phyloP scores from a whole-genome alignment of 2,329 filamentous ascomycete genomes.

The Verticillium tricorpus region DNA sequence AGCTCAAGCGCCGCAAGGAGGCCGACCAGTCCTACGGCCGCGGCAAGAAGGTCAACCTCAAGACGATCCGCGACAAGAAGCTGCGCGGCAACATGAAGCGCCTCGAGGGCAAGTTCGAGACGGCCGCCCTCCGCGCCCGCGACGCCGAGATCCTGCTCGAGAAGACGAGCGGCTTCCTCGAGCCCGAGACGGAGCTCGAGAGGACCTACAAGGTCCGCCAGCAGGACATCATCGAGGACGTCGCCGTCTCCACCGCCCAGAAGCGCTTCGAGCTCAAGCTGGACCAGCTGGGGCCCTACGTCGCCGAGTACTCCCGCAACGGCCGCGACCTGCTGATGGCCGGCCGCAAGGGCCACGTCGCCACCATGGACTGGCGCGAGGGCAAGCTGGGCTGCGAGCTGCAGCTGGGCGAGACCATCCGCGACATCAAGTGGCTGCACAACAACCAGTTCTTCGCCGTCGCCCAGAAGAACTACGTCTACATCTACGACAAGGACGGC shows the following conservation, averaged over 20 bases:
- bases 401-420: constrained; percentile 83
- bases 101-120: constrained; percentile 78
- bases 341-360: constrained; percentile 89
- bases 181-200: constrained; percentile 84
- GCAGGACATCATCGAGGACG: constrained; percentile 70
- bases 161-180: constrained; percentile 78
- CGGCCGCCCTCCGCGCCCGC: constrained; percentile 78
- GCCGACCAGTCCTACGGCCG: constrained; percentile 80
- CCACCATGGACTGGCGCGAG: constrained; percentile 93
- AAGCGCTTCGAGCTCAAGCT: constrained; percentile 90
- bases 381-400: constrained; percentile 89
- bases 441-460: constrained; percentile 94
- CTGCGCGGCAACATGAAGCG: constrained; percentile 72
- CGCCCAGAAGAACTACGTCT: constrained; percentile 93
- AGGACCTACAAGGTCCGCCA: constrained; percentile 90
- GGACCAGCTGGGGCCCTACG: constrained; percentile 78
- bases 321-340: constrained; percentile 81
- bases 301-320: constrained; percentile 84
- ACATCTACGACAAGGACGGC: constrained; percentile 90
- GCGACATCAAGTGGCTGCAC: constrained; percentile 88
- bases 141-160: constrained; percentile 94
- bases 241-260: constrained; percentile 80
- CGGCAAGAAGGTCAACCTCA: constrained; percentile 69
- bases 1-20: constrained; percentile 48
- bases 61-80: constrained; percentile 82